Conservation (phyloP, 805 yeast species). For the Kodamaea laetipori region DNA sequence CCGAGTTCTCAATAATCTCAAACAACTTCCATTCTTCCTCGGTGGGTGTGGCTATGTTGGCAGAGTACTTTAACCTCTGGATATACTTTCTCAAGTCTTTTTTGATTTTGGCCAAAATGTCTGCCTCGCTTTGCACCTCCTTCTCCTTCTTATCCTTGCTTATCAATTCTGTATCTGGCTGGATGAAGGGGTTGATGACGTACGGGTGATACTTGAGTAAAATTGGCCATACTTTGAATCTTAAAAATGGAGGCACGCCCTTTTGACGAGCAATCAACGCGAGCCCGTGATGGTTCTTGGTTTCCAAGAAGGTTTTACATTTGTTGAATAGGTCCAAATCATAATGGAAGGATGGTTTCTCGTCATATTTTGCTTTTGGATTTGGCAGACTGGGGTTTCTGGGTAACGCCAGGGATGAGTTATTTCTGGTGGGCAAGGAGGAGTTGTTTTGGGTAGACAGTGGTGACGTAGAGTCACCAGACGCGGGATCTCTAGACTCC, state of each 20-base stretch:
- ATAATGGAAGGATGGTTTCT: slow-evolving; percentile 32
- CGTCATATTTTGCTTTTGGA: slow-evolving; percentile 7
- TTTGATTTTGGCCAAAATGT: slow-evolving; percentile 40
- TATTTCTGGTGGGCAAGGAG: not conserved
- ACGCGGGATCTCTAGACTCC: too few species aligned
- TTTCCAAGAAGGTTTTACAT: slow-evolving; percentile 56
- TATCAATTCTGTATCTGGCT: slow-evolving; percentile 51
- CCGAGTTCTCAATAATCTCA: slow-evolving; percentile 57
- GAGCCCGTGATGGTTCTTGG: slow-evolving; percentile 69
- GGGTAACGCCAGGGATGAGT: not conserved
- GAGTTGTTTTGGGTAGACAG: too few species aligned
- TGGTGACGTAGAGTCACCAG: too few species aligned
- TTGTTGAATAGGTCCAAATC: slow-evolving; percentile 52
- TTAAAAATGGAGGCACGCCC: slow-evolving; percentile 81
- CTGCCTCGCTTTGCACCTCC: slow-evolving; percentile 19
- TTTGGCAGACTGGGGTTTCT: not conserved
- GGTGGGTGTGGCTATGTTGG: slow-evolving; percentile 30
- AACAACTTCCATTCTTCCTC: slow-evolving; percentile 56
- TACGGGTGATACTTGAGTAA: slow-evolving; percentile 81
- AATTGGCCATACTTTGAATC: slow-evolving; percentile 84
- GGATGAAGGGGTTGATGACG: slow-evolving; percentile 72
- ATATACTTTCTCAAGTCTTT: slow-evolving; percentile 65
- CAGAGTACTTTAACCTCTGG: slow-evolving; percentile 41
- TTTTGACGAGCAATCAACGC: slow-evolving; percentile 79
- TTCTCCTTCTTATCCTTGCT: slow-evolving; percentile 20